Evolutionary conservation across 257 asterid genomes (phyloP).

Genomic region (Coffea eugenioides): DNA sequence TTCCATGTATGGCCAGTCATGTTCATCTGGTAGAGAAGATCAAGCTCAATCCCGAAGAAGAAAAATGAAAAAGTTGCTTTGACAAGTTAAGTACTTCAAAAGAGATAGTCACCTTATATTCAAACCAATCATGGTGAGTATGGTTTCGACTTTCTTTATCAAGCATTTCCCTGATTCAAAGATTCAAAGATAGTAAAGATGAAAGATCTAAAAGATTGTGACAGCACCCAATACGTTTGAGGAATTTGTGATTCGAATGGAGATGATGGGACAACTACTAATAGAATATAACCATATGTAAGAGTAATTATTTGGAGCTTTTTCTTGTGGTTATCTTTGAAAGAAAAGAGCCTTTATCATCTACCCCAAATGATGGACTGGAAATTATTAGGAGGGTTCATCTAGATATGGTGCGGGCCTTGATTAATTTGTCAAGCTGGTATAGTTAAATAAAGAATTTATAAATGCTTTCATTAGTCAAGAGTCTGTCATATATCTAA

Average conservation of each 20-base stretch:
- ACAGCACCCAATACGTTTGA: neutral
- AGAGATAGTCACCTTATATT: neutral
- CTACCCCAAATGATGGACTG: neutral
- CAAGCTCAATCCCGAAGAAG: conserved; percentile 4
- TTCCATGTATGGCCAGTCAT: neutral
- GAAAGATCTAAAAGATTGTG: conserved; percentile 8
- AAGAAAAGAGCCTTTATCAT: neutral
- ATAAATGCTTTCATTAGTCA: neutral
- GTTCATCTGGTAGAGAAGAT: neutral
- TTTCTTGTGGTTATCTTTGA: conserved; percentile 11
- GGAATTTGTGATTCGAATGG: conserved; percentile 6
- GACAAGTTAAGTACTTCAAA: neutral
- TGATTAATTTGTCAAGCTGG: neutral
- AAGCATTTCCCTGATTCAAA: neutral
- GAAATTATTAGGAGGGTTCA: conserved; percentile 3
- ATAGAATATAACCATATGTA: neutral
- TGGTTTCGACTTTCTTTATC: neutral
- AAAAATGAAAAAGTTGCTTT: conserved; percentile 5
- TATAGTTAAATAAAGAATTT: neutral
- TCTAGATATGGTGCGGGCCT: conserved; percentile 5
- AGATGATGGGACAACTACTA: neutral
- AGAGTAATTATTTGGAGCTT: neutral
- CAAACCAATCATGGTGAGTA: conserved; percentile 4
- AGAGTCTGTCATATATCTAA: neutral
- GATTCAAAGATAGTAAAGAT: neutral